These are phyloP conservation scores for Mesembryanthemum crystallinum DNA, from an alignment of 148 eudicot species.

Conservation along the genomic window DNA sequence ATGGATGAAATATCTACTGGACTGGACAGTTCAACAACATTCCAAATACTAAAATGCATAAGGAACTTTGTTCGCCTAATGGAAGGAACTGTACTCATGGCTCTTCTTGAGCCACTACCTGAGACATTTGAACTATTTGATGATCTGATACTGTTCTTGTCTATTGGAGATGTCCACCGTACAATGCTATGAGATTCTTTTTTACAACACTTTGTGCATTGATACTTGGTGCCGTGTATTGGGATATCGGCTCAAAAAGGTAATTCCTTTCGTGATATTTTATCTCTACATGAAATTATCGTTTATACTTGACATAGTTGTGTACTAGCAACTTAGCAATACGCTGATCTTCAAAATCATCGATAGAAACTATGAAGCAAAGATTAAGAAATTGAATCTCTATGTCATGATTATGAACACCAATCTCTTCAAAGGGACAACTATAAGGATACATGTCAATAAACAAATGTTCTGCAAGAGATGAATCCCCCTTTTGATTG, in stretches of 20 bases:
- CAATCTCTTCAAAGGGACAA: too few relatives aligned
- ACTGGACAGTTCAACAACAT: slow-evolving; percentile 87
- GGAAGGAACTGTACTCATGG: slow-evolving; percentile 86
- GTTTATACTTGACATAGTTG: background rate
- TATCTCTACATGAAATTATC: background rate
- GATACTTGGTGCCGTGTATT: slow-evolving; percentile 65
- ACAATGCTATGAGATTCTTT: slow-evolving; percentile 76
- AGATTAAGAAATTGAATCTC: too few relatives aligned
- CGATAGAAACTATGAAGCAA: background rate
- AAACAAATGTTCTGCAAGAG: background rate
- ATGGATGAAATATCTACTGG: slow-evolving; percentile 96
- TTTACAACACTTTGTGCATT: slow-evolving; percentile 57
- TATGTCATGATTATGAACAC: too few relatives aligned
- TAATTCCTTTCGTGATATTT: slow-evolving; percentile 24
- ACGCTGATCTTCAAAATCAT: background rate
- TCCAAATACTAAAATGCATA: slow-evolving; percentile 74
- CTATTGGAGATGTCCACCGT: slow-evolving; percentile 84
- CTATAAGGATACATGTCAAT: background rate
- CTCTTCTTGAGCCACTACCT: slow-evolving; percentile 95
- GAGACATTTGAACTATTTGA: slow-evolving; percentile 86
- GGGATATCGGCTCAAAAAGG: slow-evolving; percentile 81
- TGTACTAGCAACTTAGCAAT: background rate
- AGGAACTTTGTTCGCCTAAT: slow-evolving; percentile 69
- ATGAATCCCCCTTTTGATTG: background rate
- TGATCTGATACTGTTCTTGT: slow-evolving; percentile 62